Conservation (phyloP, 164 flowering plant species). For the Cinnamomum chago region DNA sequence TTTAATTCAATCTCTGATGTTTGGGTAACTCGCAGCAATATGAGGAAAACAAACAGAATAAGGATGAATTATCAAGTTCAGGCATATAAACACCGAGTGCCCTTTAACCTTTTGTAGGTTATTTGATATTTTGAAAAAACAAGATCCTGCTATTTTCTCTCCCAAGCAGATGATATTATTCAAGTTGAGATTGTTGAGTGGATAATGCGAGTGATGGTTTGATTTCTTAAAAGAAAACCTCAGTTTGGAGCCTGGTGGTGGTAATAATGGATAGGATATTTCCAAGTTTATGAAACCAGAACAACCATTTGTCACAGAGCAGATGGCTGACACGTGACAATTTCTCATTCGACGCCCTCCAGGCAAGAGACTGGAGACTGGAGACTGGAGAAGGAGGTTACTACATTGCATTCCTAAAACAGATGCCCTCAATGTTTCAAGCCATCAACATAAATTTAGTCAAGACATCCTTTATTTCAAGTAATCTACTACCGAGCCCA, state of each 20-base stretch:
- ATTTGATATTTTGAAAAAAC: constrained; percentile 38
- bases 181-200: constrained; percentile 7
- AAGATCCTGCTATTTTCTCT: constrained; percentile 39
- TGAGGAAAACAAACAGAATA: constrained; percentile 40
- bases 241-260: constrained; percentile 16
- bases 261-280: constrained; percentile 15
- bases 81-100: not conserved
- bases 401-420: constrained; percentile 50
- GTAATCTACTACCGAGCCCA: constrained; percentile 77
- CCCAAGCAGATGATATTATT: constrained; percentile 36
- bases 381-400: constrained; percentile 21
- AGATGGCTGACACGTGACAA: constrained; percentile 61
- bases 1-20: constrained; percentile 21
- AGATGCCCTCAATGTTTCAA: constrained; percentile 77
- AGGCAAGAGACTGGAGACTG: constrained; percentile 18
- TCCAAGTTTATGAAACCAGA: constrained; percentile 27
- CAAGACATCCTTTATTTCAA: constrained; percentile 37
- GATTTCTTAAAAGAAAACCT: constrained; percentile 18
- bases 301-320: constrained; percentile 19
- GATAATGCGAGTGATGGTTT: constrained; percentile 19
- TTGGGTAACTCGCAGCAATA: constrained; percentile 30
- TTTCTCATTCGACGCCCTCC: constrained; percentile 21
- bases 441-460: constrained; percentile 85
- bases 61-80: constrained; percentile 50
- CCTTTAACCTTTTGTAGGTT: constrained; percentile 39